Evolutionary conservation across 257 asterid genomes (phyloP), one percentile per base, ranked within the genome.

Genomic region (Rhazya stricta): DNA sequence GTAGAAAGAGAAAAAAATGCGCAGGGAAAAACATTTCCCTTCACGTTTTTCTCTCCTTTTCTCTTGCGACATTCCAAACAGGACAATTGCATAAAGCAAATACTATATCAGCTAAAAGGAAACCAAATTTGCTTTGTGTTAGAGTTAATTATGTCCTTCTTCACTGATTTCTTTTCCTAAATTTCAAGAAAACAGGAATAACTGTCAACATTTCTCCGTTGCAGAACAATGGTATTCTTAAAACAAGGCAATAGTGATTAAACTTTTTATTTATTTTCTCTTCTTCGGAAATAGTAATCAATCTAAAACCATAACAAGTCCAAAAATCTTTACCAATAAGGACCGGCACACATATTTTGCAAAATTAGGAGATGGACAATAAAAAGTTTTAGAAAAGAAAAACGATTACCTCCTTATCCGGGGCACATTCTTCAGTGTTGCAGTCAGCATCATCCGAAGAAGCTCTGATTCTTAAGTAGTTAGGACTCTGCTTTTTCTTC

Each of bases 361-460:
- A 43, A 53, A 16, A 18, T 43, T 1, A 4, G 0, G 11, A 6
- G 34, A 12, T 18, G 39, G 7, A 48, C 6, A 18, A 58, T 7
- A 61, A 34, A 39, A n/a, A 10, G 25, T 11, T 51, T 5, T 9
- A 4, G n/a, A 48, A 45, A 71, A 50, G 11, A 45, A 46, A n/a
- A 66, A 16, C 10, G 9, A 0, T 23, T 23, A 94, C 98, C 98
- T 94, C 98, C 82, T 94, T 94, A 42, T 94, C 97, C 2, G 97
- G 97, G 27, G 97, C 99, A 77, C 98, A 92, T 85, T 94, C 98
- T 78, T 94, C 99, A 30, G 80, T 72, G 70, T 92, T 92, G 85
- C 99, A 92, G 23, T 91, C 93, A 0, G 86, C 15, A 69, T 85
- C 91, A 23, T 86, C 90, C 6, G 91, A 58, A 79, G 93, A 74